These are phyloP conservation scores for Saccharomyces jurei DNA, from an alignment of 805 yeast genomes.

Conservation along the genomic window DNA sequence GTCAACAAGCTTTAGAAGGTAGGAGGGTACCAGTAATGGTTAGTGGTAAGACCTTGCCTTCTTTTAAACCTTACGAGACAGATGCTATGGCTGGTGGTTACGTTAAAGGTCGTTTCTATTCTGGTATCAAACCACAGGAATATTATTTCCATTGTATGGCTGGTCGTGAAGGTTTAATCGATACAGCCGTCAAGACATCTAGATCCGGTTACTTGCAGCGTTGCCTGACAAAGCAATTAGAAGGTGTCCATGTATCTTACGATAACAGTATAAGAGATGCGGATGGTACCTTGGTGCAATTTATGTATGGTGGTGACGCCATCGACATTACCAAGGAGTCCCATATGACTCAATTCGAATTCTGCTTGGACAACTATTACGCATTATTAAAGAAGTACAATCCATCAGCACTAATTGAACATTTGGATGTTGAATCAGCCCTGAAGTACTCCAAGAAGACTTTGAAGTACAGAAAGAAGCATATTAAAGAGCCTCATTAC, in stretches of 20 bases:
- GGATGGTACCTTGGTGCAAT: constrained; percentile 89
- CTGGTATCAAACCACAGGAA: constrained; percentile 97
- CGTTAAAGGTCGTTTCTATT: constrained; percentile 91
- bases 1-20: constrained; percentile 98
- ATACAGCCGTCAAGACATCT: constrained; percentile 97
- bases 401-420: constrained; percentile 63
- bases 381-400: constrained; percentile 79
- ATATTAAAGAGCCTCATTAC: constrained; percentile 53
- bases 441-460: constrained; percentile 72
- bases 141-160: constrained; percentile 99
- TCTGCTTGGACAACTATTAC: constrained; percentile 86
- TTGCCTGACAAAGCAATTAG: constrained; percentile 95
- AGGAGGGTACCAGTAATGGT: constrained; percentile 99
- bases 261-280: constrained; percentile 94
- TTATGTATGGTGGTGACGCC: constrained; percentile 96
- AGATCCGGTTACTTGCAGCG: constrained; percentile 97
- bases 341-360: constrained; percentile 85
- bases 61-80: constrained; percentile 93
- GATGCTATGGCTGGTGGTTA: constrained; percentile 98
- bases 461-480: constrained; percentile 62
- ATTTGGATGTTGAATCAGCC: constrained; percentile 81
- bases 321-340: constrained; percentile 91
- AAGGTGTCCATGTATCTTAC: constrained; percentile 89
- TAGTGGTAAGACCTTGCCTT: constrained; percentile 92
- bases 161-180: constrained; percentile 99